Evolutionary conservation across 495 filamentous ascomycete species (phyloP).

Genomic region (Amphirosellinia nigrospora): DNA sequence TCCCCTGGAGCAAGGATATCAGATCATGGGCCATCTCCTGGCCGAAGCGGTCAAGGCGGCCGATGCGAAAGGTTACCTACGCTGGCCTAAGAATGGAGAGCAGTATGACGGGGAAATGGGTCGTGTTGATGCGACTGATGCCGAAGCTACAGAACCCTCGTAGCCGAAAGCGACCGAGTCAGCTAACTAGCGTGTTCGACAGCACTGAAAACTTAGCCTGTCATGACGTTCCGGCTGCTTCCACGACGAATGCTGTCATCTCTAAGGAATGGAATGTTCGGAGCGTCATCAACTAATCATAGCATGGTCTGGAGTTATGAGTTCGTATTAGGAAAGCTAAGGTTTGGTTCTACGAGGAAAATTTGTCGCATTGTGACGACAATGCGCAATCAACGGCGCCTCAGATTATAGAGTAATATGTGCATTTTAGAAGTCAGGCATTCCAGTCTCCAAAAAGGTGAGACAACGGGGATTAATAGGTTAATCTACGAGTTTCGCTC

Average conservation of each 20-base stretch:
- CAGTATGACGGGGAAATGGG: conserved; percentile 36
- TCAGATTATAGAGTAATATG: neutral
- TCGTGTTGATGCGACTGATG: conserved; percentile 24
- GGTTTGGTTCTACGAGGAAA: neutral
- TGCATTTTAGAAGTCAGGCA: conserved; percentile 1
- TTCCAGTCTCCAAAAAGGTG: neutral
- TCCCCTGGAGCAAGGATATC: conserved; percentile 52
- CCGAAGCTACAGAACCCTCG: neutral
- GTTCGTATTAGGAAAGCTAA: neutral
- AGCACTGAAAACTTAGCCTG: neutral
- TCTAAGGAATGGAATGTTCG: neutral
- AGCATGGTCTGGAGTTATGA: conserved; percentile 6
- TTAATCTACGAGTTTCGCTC: neutral
- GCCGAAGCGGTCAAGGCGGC: conserved; percentile 42
- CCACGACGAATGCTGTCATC: neutral
- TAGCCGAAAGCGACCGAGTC: neutral
- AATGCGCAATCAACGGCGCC: neutral
- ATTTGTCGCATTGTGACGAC: conserved; percentile 5
- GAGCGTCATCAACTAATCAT: neutral
- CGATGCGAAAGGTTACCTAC: conserved; percentile 43
- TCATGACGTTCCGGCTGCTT: neutral
- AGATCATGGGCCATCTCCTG: conserved; percentile 51
- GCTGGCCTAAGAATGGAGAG: conserved; percentile 39
- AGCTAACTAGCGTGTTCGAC: neutral
- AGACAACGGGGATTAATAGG: conserved; percentile 4